phyloP scores from a whole-genome alignment of 352 stramenopile species.

The Phytopythium aichiense region DNA sequence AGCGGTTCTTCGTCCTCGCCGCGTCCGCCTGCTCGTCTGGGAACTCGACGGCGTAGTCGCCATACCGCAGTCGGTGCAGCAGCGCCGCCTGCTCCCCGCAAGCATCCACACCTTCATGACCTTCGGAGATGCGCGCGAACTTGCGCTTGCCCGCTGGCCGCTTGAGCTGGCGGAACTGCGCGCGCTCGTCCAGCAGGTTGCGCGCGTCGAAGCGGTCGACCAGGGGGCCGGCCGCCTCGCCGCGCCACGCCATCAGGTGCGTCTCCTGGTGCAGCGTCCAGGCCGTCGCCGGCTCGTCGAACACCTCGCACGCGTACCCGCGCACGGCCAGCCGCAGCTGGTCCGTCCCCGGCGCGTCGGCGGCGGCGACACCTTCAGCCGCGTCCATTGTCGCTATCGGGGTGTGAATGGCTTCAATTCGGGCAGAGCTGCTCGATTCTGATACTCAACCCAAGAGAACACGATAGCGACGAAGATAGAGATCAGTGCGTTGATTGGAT shows the following conservation, averaged over 20 bases:
- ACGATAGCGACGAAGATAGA: neutral
- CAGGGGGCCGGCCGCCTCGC: constrained; percentile 23
- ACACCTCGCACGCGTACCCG: constrained; percentile 46
- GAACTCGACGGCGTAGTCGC: constrained; percentile 42
- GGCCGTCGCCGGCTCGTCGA: constrained; percentile 37
- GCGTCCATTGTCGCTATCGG: neutral
- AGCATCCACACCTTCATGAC: neutral
- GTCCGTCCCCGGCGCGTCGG: neutral
- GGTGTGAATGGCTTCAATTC: neutral
- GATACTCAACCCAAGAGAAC: neutral
- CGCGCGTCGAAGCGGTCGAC: constrained; percentile 63
- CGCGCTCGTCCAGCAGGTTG: constrained; percentile 49
- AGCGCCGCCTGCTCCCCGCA: constrained; percentile 10
- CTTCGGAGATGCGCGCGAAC: neutral
- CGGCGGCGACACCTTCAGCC: neutral
- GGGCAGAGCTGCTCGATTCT: neutral
- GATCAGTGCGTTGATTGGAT: neutral
- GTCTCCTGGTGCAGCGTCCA: constrained; percentile 50
- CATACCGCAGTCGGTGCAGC: constrained; percentile 42
- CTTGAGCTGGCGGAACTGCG: constrained; percentile 48
- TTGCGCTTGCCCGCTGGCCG: constrained; percentile 11
- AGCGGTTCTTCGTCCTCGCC: constrained; percentile 23
- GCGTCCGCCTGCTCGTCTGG: constrained; percentile 15
- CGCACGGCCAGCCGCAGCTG: constrained; percentile 28
- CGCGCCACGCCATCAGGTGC: constrained; percentile 54